A percentile compares a stretch with the other conserved stretches of the same genome.
Conservation (phyloP, 2,329 filamentous ascomycete species). For the Fusarium zealandicum region DNA sequence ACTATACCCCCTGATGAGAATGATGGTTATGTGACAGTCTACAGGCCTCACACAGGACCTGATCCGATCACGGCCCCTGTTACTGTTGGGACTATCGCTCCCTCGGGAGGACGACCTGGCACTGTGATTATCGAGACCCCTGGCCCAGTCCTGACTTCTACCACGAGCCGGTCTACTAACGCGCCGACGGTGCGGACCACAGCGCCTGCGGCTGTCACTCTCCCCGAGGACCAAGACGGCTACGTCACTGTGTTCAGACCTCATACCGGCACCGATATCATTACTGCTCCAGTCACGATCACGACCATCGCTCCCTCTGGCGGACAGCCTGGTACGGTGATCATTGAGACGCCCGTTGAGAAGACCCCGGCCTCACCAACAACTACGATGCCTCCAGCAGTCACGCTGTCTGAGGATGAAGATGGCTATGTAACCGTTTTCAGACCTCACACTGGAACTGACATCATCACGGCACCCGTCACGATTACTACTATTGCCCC, state of each 20-base stretch:
- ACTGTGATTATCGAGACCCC: constrained; percentile 30
- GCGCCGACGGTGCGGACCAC: no score
- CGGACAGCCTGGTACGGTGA: constrained; percentile 22
- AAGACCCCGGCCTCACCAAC: constrained; percentile 19
- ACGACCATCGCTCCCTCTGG: constrained; percentile 17
- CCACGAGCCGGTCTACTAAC: no score
- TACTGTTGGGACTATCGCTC: constrained; percentile 20
- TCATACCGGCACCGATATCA: constrained; percentile 15
- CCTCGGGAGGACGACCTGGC: constrained; percentile 19
- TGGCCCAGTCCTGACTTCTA: constrained; percentile 19
- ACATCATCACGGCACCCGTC: constrained; percentile 6
- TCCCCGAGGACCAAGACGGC: neutral
- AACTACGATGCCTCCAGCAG: neutral
- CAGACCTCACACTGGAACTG: constrained; percentile 17
- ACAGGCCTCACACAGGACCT: constrained; percentile 24
- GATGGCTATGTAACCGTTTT: constrained; percentile 21
- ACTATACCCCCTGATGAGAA: constrained; percentile 17
- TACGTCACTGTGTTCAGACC: constrained; percentile 25
- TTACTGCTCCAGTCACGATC: constrained; percentile 16
- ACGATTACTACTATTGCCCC: constrained; percentile 17
- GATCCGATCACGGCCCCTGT: constrained; percentile 18
- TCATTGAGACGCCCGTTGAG: constrained; percentile 22
- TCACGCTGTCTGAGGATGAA: neutral
- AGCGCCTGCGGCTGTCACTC: neutral
- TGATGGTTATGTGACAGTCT: constrained; percentile 21